Conservation (phyloP, 805 yeast species). For the Metschnikowia amazonensis region DNA sequence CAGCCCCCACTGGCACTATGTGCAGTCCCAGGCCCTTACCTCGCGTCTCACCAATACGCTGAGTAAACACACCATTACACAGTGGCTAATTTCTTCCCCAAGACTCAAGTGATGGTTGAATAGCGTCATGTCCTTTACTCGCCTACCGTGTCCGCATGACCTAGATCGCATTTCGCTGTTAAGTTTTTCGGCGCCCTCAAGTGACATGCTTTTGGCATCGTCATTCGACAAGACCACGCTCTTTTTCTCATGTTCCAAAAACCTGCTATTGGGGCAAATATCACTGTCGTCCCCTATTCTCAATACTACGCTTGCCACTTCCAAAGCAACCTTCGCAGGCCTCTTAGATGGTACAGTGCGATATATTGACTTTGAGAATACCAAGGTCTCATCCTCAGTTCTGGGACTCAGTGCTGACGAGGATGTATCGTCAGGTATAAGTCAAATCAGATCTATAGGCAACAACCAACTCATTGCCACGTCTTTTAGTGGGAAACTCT, state of each 20-base stretch:
- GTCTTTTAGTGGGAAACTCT: constrained; percentile 11
- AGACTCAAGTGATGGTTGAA: neutral
- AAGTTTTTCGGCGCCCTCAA: constrained; percentile 9
- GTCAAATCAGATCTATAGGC: constrained; percentile 12
- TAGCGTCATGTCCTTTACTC: constrained; percentile 9
- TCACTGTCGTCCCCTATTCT: constrained; percentile 21
- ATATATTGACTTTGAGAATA: constrained; percentile 49
- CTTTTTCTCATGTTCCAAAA: constrained; percentile 10
- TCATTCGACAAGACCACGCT: constrained; percentile 10
- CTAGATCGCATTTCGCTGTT: constrained; percentile 8
- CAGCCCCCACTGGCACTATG: neutral
- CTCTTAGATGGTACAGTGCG: constrained; percentile 53
- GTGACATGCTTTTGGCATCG: constrained; percentile 13
- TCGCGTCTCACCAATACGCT: neutral
- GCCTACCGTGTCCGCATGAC: constrained; percentile 11
- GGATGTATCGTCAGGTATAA: constrained; percentile 16
- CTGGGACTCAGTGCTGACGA: neutral
- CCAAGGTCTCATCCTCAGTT: constrained; percentile 11
- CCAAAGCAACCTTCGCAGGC: constrained; percentile 42
- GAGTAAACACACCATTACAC: neutral
- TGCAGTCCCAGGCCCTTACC: neutral
- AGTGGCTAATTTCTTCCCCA: neutral
- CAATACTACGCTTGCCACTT: constrained; percentile 26
- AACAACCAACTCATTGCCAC: constrained; percentile 18
- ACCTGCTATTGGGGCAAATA: constrained; percentile 7